A percentile compares a stretch with the other conserved stretches of the same genome.
phyloP scores from a whole-genome alignment of 805 yeast genomes.

The Ogataea trehaloabstinens region DNA sequence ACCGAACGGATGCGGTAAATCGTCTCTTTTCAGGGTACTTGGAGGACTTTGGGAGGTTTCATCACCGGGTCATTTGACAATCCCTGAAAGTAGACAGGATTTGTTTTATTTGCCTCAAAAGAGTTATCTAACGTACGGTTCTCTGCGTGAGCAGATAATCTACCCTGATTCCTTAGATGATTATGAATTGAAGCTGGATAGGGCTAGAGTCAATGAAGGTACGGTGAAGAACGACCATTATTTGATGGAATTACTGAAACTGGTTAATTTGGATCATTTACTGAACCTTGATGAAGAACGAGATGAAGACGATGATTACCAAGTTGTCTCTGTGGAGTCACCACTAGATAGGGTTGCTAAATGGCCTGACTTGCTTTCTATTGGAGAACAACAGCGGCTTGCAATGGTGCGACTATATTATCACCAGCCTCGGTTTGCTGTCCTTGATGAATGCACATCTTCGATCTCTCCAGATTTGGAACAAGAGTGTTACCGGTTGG shows the following conservation, averaged over 20 bases:
- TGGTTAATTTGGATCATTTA: conserved; percentile 60
- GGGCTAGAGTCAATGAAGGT: conserved; percentile 24
- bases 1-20: conserved; percentile 95
- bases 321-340: conserved; percentile 16
- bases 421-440: conserved; percentile 91
- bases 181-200: conserved; percentile 37
- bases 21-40: conserved; percentile 82
- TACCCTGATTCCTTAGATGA: conserved; percentile 76
- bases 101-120: conserved; percentile 91
- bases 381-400: conserved; percentile 89
- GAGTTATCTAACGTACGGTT: conserved; percentile 79
- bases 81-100: conserved; percentile 62
- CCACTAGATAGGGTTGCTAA: conserved; percentile 68
- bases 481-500: conserved; percentile 81
- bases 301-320: conserved; percentile 12
- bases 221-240: conserved; percentile 44
- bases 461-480: conserved; percentile 92
- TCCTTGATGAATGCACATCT: conserved; percentile 92
- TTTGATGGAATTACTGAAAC: conserved; percentile 50
- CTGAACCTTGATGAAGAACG: conserved; percentile 35
- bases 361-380: conserved; percentile 87
- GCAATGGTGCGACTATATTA: conserved; percentile 93
- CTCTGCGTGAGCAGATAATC: conserved; percentile 83
- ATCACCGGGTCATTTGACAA: conserved; percentile 50
- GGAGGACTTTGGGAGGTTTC: conserved; percentile 93